Evolutionary conservation across 2,329 filamentous ascomycete genomes (phyloP), one percentile per base, ranked within the genome.

Genomic region (Penicillium sp.): DNA sequence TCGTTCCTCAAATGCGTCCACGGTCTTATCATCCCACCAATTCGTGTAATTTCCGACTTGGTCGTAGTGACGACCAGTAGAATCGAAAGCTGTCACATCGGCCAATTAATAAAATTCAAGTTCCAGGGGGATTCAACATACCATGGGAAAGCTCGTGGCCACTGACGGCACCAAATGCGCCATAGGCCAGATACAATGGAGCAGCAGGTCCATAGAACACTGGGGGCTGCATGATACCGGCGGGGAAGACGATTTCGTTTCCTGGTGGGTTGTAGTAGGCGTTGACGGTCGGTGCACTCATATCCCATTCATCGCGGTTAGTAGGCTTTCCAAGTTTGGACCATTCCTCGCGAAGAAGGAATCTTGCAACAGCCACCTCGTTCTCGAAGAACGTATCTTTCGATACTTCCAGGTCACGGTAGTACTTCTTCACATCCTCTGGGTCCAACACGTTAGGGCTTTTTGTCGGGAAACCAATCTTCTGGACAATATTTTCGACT

Each of bases 211-310:
- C 79, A 55, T 87, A 83, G 64, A 89, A 90, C 1, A 86, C 76
- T 0, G 87, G 86, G 3, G 83, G 82, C 67, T 90, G 87, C 81
- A 88, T 85, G 53, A 89, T 87, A 0, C 85, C 87, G 0, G 86
- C 86, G 1, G 85, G 85, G 67, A 90, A 87, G 3, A 86, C 83
- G 43, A 90, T 89, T 63, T 86, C 83, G 63, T 90, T 89, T n/a
- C 81, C 80, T 0, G 80, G 78, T 27, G 81, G 82, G 59, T 84
- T 83, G 69, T 89, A 87, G 62, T 86, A 87, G 1, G 86, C 86
- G 61, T 89, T 88, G n/a, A 84, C 81, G 1, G 81, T 85, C 1
- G 83, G 77, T 0, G 83, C 81, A 8, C 79, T 82, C 81, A 86
- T 85, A 10, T 68, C 79, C 83, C 86, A 89, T 62, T 82, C 73